Evolutionary conservation across 768 basidiomycete species (phyloP), one percentile per base, ranked within the genome.

Genomic region (Butyriboletus loyo): DNA sequence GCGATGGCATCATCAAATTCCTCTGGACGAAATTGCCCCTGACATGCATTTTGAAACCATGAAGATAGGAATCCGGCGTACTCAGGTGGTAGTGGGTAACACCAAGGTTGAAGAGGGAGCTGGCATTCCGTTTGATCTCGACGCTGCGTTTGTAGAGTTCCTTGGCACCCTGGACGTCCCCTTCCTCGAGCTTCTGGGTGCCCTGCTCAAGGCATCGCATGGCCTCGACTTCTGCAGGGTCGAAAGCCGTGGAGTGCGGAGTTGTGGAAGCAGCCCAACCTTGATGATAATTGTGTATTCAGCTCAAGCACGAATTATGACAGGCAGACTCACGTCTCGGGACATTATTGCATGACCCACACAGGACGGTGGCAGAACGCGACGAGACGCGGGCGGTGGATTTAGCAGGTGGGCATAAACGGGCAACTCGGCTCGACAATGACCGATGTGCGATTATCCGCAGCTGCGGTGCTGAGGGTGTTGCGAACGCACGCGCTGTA

Each of bases 81-180:
- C 90, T 92, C 43, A 92, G 80, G 68, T 93, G 91, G 67, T 92
- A 93, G 64, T 90, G 85, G 5, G 92, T 91, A 28, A 93, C 92
- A 38, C 92, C 91, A 14, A 92, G 78, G 66, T 93, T 93, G 72
- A 92, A 93, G 35, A 93, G 77, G 13, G 87, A 85, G 67, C 86
- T 89, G 10, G 89, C 87, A 49, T 79, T 88, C 53, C 84, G 81
- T 66, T 86, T 85, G 51, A 93, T 89, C 63, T 91, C 84, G 27
- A 85, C 80, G 62, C 89, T 91, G 58, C 89, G 82, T 67, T 80
- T 75, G 71, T 92, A 93, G 35, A 89, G 76, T 42, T 75, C 75
- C 68, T 87, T 92, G 46, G 91, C 91, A 46, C 77, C 82, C 59
- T 87, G 77, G 4, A 93, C 83, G 56, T 93, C 92, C 21, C 92